Conservation (phyloP, 1,284 basidiomycete genomes). For the Mixia osmundae region DNA sequence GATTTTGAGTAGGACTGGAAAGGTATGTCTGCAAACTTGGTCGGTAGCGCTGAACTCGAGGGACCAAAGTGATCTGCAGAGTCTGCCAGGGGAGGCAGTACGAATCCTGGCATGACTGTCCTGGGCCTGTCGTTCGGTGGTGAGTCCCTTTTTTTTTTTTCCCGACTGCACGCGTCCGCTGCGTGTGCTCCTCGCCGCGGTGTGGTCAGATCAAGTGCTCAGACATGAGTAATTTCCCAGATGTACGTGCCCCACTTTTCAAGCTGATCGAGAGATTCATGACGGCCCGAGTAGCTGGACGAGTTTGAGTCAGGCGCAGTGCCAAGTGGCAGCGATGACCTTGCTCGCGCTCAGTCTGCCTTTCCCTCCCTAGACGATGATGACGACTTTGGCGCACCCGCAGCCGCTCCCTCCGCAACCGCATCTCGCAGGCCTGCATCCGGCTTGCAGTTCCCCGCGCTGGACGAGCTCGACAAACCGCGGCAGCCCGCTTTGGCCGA, state of each 20-base stretch:
- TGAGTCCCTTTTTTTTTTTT: neutral
- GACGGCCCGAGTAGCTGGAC: conserved; percentile 6
- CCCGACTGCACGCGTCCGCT: too few relatives aligned
- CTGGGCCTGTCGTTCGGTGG: neutral
- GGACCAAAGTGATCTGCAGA: conserved; percentile 13
- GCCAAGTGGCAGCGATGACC: neutral
- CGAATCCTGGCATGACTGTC: conserved; percentile 4
- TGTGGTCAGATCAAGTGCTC: too few relatives aligned
- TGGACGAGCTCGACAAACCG: conserved; percentile 4
- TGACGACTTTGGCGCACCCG: conserved; percentile 12
- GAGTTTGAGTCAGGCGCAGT: conserved; percentile 8
- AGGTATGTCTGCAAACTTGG: conserved; percentile 12
- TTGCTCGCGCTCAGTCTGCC: conserved; percentile 7
- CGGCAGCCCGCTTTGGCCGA: conserved; percentile 5
- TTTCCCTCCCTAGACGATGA: conserved; percentile 13
- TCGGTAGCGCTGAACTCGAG: conserved; percentile 12
- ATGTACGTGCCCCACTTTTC: conserved; percentile 2
- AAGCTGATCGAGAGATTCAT: neutral
- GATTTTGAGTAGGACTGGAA: conserved; percentile 9
- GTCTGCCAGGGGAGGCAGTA: conserved; percentile 6
- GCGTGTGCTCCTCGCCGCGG: too few relatives aligned
- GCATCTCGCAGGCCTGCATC: conserved; percentile 2
- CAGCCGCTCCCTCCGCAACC: conserved; percentile 4
- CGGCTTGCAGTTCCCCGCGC: conserved; percentile 4
- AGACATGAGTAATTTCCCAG: conserved; percentile 6